These are phyloP conservation scores for Colletotrichum gloeosporioides DNA, from an alignment of 2,329 filamentous ascomycete species.

Conservation along the genomic window DNA sequence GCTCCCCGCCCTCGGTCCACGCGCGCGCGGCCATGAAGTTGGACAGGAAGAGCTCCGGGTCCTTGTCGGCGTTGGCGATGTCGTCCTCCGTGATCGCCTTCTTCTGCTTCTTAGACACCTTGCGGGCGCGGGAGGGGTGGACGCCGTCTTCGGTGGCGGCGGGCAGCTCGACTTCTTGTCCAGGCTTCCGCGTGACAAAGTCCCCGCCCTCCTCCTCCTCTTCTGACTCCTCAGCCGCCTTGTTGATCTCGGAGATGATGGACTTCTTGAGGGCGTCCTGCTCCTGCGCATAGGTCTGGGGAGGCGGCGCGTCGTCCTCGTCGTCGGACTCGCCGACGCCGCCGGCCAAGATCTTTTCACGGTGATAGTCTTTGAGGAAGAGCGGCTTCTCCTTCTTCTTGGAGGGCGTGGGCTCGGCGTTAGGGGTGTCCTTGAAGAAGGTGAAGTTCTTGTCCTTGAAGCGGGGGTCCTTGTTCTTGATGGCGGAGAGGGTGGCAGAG, in stretches of 20 bases:
- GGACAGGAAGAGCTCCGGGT: conserved; percentile 91
- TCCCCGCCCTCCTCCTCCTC: conserved; percentile 66
- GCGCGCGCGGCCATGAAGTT: conserved; percentile 94
- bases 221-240: conserved; percentile 57
- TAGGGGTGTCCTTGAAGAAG: conserved; percentile 68
- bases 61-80: conserved; percentile 78
- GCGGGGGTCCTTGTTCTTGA: conserved; percentile 87
- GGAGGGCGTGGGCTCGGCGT: conserved; percentile 32
- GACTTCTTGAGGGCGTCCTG: conserved; percentile 82
- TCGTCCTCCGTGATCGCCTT: conserved; percentile 60
- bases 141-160: conserved; percentile 45
- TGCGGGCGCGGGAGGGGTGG: conserved; percentile 59
- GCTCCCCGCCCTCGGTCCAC: conserved; percentile 74
- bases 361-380: conserved; percentile 88
- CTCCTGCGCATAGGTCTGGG: conserved; percentile 83
- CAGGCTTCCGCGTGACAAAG: conserved; percentile 75
- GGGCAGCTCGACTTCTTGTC: conserved; percentile 34
- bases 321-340: conserved; percentile 64
- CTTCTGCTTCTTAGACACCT: conserved; percentile 48
- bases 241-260: conserved; percentile 82
- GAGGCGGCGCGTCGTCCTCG: conserved; percentile 55
- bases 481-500: conserved; percentile 83
- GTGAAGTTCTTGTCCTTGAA: conserved; percentile 82
- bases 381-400: conserved; percentile 82
- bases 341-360: conserved; percentile 83